These are phyloP conservation scores for Stropharia rugosoannulata DNA, from an alignment of 768 basidiomycete genomes.

Conservation along the genomic window DNA sequence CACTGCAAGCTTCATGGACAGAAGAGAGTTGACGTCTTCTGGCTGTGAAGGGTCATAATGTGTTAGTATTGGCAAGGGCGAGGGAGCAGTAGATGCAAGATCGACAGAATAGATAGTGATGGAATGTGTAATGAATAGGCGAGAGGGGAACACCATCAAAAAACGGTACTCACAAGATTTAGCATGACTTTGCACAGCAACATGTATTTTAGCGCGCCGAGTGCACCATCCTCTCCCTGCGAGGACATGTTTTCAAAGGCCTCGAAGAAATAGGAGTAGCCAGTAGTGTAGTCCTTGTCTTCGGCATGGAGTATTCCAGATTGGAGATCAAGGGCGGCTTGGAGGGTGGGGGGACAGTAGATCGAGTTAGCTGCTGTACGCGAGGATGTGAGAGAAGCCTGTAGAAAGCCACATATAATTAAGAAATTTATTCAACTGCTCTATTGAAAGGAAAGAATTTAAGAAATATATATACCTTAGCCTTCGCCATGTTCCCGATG, in stretches of 20 bases:
- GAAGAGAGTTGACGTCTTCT: constrained; percentile 87
- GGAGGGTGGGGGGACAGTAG: constrained; percentile 64
- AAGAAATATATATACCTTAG: constrained; percentile 60
- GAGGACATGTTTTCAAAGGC: constrained; percentile 87
- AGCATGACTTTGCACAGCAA: constrained; percentile 98
- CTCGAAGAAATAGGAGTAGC: constrained; percentile 97
- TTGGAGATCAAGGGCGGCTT: constrained; percentile 51
- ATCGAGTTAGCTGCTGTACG: constrained; percentile 94
- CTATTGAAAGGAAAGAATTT: background rate
- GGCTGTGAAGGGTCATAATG: constrained; percentile 49
- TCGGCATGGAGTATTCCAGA: constrained; percentile 87
- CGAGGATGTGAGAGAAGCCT: constrained; percentile 88
- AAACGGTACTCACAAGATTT: constrained; percentile 63
- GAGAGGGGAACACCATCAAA: background rate
- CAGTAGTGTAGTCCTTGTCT: constrained; percentile 97
- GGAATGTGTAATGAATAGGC: too few relatives aligned
- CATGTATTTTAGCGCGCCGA: constrained; percentile 96
- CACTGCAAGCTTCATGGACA: constrained; percentile 83
- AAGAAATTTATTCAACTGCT: background rate
- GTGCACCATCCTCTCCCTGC: constrained; percentile 72
- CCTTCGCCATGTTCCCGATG: constrained; percentile 83
- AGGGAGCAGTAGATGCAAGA: background rate
- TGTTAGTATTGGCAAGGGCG: background rate
- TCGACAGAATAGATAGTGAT: too few relatives aligned
- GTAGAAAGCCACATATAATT: background rate